Evolutionary conservation across 345 rosid species (phyloP).

Genomic region (Pistacia atlantica): DNA sequence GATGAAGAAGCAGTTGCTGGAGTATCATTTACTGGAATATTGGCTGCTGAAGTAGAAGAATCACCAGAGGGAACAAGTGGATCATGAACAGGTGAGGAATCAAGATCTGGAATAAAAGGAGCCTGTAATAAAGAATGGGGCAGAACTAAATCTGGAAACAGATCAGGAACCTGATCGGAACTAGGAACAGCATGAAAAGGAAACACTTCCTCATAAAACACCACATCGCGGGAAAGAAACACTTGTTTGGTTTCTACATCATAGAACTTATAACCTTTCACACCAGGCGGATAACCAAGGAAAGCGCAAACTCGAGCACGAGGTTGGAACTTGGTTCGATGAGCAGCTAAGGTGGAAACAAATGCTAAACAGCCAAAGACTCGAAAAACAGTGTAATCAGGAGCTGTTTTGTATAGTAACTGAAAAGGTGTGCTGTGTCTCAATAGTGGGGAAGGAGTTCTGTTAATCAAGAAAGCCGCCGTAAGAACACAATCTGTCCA

Average conservation of each 20-base stretch:
- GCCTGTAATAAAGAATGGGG: no score
- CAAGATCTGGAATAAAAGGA: neutral
- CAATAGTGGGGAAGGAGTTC: neutral
- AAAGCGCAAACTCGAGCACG: neutral
- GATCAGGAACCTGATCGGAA: neutral
- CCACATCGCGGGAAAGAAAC: neutral
- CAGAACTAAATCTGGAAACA: neutral
- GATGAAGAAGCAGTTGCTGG: neutral
- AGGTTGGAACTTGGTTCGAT: neutral
- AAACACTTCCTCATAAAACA: neutral
- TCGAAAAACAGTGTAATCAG: neutral
- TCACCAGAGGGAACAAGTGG: no score
- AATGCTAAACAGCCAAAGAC: neutral
- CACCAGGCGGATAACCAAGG: neutral
- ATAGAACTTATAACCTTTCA: slow-evolving; percentile 2
- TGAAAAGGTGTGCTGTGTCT: neutral
- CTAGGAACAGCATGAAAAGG: neutral
- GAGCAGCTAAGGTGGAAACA: neutral
- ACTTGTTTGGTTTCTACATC: neutral
- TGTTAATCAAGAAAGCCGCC: no score
- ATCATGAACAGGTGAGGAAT: neutral
- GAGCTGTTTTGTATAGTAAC: neutral
- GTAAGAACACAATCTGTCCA: no score
- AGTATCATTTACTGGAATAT: no score
- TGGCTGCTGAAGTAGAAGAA: neutral